Percentiles rank a stretch among this genome's conserved stretches.
Conservation (phyloP, 2,329 filamentous ascomycete genomes). For the Aspergillus sp. region DNA sequence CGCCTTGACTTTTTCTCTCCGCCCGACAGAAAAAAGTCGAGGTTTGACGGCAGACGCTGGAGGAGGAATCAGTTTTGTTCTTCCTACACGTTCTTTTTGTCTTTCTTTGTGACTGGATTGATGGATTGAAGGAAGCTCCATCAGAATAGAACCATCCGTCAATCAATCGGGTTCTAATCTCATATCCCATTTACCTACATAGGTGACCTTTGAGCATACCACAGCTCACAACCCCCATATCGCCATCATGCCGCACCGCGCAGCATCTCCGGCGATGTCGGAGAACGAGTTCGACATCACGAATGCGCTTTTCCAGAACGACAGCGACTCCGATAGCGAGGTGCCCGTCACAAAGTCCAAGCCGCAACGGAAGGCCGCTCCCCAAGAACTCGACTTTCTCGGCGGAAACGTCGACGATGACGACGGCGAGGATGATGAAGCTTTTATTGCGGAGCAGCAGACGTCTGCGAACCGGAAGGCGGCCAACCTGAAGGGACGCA, state of each 20-base stretch:
- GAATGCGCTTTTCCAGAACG: conserved; percentile 67
- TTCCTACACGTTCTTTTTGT: neutral
- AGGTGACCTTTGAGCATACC: no score
- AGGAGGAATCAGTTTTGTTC: neutral
- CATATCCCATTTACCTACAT: no score
- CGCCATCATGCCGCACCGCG: conserved; percentile 65
- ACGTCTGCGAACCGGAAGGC: conserved; percentile 84
- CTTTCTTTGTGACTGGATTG: no score
- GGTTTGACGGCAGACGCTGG: neutral
- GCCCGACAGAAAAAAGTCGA: conserved; percentile 17
- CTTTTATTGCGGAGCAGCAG: conserved; percentile 86
- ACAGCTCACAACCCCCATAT: neutral
- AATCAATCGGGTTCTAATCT: no score
- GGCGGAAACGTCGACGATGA: conserved; percentile 57
- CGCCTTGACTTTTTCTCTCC: conserved; percentile 27
- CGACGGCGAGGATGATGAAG: conserved; percentile 64
- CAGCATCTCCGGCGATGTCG: conserved; percentile 76
- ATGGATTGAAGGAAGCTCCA: no score
- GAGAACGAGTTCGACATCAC: conserved; percentile 93
- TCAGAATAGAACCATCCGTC: no score
- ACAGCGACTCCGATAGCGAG: conserved; percentile 48
- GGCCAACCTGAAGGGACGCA: conserved; percentile 76
- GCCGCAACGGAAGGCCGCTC: conserved; percentile 44
- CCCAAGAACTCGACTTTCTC: conserved; percentile 53
- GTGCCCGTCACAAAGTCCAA: conserved; percentile 45